Conservation (phyloP, 192 early-diverging fungal genomes). For the Cetraspora pellucida region DNA sequence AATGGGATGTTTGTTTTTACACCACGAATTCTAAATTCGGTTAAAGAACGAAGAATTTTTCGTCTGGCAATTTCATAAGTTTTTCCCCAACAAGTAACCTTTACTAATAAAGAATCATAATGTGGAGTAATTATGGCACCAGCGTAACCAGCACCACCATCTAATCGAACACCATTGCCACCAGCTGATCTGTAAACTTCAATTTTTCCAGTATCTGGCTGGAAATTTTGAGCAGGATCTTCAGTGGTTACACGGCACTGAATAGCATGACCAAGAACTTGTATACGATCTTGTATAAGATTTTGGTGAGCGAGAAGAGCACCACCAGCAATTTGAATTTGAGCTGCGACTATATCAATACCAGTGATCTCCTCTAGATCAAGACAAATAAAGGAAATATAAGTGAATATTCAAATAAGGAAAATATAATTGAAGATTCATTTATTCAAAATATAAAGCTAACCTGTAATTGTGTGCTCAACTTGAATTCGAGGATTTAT, state of each 20-base stretch:
- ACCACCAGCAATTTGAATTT: constrained; percentile 95
- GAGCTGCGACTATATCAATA: constrained; percentile 89
- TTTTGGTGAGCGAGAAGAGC: constrained; percentile 75
- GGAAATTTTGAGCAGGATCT: constrained; percentile 90
- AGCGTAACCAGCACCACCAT: constrained; percentile 86
- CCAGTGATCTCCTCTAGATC: constrained; percentile 95
- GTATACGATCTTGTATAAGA: constrained; percentile 79
- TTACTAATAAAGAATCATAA: constrained; percentile 95
- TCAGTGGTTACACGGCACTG: constrained; percentile 98
- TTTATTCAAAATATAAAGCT: neutral
- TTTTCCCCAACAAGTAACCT: constrained; percentile 83
- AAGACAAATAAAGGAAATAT: constrained; percentile 3
- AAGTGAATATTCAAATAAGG: neutral
- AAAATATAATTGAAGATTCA: too few species aligned
- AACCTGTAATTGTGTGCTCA: constrained; percentile 91
- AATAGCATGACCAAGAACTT: constrained; percentile 84
- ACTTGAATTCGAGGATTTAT: constrained; percentile 98
- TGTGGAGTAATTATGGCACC: constrained; percentile 92
- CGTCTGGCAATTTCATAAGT: constrained; percentile 90
- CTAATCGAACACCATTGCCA: constrained; percentile 85
- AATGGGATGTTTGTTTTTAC: constrained; percentile 97
- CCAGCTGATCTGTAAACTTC: constrained; percentile 92
- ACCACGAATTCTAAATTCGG: constrained; percentile 95
- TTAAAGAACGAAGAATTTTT: constrained; percentile 83
- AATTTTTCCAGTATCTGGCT: constrained; percentile 94